Evolutionary conservation across 306 rosid genomes (phyloP).

Genomic region (Mimosa bimucronata): DNA sequence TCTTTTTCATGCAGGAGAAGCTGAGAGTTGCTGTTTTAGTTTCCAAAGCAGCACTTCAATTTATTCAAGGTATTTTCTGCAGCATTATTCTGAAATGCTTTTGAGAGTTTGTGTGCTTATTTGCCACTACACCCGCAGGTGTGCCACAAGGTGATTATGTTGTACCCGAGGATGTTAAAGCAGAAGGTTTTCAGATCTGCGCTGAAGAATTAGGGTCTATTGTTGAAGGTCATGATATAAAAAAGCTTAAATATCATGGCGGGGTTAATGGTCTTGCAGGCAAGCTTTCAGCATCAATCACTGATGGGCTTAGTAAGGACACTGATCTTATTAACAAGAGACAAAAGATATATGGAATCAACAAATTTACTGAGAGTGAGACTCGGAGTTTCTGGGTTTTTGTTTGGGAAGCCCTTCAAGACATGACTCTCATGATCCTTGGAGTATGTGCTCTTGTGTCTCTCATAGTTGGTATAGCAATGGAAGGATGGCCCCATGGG

Average conservation of each 20-base stretch:
- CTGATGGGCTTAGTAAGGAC: conserved; percentile 58
- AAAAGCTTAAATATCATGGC: conserved; percentile 79
- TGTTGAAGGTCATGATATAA: conserved; percentile 80
- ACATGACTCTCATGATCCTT: conserved; percentile 95
- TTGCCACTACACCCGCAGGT: conserved; percentile 51
- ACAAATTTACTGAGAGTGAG: conserved; percentile 77
- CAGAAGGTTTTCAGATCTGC: conserved; percentile 81
- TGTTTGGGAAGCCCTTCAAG: conserved; percentile 98
- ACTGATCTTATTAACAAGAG: conserved; percentile 48
- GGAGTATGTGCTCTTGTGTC: conserved; percentile 91
- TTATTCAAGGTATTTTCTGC: conserved; percentile 64
- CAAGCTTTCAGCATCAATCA: conserved; percentile 68
- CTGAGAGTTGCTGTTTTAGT: conserved; percentile 81
- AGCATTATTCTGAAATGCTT: conserved; percentile 15
- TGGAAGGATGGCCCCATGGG: conserved; percentile 94
- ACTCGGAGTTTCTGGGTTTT: conserved; percentile 75
- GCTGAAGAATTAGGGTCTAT: conserved; percentile 88
- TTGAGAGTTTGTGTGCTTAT: conserved; percentile 29
- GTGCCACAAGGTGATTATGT: conserved; percentile 63
- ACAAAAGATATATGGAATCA: conserved; percentile 70
- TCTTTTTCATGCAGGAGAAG: conserved; percentile 62
- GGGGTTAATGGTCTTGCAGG: conserved; percentile 69
- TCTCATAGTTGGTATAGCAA: conserved; percentile 76
- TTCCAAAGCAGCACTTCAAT: conserved; percentile 88
- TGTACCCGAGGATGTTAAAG: conserved; percentile 75